A percentile compares a stretch with the other conserved stretches of the same genome.
phyloP scores from a whole-genome alignment of 805 yeast genomes.

The Saccharomyces eubayanus region DNA sequence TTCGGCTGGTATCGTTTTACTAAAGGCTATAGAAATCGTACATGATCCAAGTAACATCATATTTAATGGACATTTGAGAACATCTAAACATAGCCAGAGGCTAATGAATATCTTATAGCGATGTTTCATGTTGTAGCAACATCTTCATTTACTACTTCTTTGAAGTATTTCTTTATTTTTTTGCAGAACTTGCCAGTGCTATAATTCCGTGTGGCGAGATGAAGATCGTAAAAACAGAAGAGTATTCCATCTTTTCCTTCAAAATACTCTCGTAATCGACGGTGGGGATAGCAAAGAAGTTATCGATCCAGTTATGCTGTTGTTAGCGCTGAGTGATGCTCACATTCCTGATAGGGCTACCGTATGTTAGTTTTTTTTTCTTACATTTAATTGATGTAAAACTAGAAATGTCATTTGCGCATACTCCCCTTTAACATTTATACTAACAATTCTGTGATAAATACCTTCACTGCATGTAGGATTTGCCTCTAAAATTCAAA shows the following conservation, averaged over 20 bases:
- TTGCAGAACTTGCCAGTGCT: neutral
- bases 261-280: neutral
- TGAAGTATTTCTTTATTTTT: neutral
- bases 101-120: neutral
- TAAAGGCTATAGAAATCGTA: neutral
- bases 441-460: constrained; percentile 4
- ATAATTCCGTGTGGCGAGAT: neutral
- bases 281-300: neutral
- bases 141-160: neutral
- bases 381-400: neutral
- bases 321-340: constrained; percentile 81
- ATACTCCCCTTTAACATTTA: neutral
- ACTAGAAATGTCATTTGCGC: neutral
- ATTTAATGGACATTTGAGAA: neutral
- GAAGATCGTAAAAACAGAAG: neutral
- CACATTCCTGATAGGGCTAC: constrained; percentile 82
- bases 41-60: neutral
- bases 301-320: constrained; percentile 39
- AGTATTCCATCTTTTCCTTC: neutral
- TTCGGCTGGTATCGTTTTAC: neutral
- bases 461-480: constrained; percentile 23
- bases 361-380: constrained; percentile 32
- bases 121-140: neutral
- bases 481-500: constrained; percentile 48
- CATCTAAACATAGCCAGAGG: neutral